phyloP scores from a whole-genome alignment of 495 filamentous ascomycete genomes.

The Pseudevernia furfuracea region DNA sequence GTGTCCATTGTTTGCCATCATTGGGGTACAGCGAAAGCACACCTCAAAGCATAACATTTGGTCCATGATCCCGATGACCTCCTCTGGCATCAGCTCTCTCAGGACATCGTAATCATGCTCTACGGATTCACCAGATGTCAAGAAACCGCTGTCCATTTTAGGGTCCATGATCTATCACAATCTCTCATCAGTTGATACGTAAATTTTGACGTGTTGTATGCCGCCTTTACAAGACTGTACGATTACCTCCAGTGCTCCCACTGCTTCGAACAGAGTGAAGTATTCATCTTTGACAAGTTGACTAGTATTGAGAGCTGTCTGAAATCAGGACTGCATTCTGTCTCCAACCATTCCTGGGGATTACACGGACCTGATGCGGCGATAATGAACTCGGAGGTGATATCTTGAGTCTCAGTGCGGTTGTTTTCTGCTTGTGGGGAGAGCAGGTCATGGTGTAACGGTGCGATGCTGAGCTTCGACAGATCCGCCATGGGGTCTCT shows the following conservation, averaged over 20 bases:
- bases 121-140: conserved; percentile 66
- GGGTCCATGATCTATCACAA: conserved; percentile 81
- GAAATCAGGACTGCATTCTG: not conserved
- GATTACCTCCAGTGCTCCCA: conserved; percentile 86
- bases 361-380: conserved; percentile 22
- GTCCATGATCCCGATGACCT: conserved; percentile 90
- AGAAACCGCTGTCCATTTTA: conserved; percentile 93
- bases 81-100: conserved; percentile 58
- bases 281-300: conserved; percentile 88
- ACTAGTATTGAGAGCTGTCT: conserved; percentile 62
- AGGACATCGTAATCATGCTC: conserved; percentile 81
- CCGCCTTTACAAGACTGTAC: conserved; percentile 8
- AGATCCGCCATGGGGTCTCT: conserved; percentile 5
- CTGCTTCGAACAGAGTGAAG: conserved; percentile 89
- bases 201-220: not conserved
- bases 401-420: conserved; percentile 8
- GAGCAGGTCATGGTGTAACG: not conserved
- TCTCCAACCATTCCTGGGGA: not conserved
- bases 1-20: not conserved
- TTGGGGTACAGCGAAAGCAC: conserved; percentile 23
- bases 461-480: conserved; percentile 7
- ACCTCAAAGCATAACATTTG: conserved; percentile 86
- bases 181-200: not conserved
- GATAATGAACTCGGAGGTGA: conserved; percentile 20
- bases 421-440: not conserved